A percentile compares a stretch with the other conserved stretches of the same genome.
Conservation (phyloP, 2,329 filamentous ascomycete genomes). For the Lomentospora prolificans region DNA sequence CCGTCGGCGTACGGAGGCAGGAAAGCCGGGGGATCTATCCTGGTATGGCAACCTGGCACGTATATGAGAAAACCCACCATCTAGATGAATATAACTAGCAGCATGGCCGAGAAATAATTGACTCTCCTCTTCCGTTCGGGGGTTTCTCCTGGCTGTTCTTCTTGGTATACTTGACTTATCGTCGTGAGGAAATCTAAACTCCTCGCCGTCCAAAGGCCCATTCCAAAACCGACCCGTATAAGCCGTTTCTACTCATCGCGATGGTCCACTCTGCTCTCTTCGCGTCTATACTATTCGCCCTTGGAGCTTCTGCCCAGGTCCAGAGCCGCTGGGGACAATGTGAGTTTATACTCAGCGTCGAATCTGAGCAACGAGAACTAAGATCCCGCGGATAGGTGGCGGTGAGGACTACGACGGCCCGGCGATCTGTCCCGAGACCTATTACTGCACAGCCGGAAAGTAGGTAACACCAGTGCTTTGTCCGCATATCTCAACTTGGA, state of each 20-base stretch:
- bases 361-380: not conserved
- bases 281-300: not conserved
- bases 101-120: not conserved
- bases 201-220: too few species aligned
- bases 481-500: not conserved
- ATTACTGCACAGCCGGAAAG: slow-evolving; percentile 3
- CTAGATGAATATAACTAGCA: not conserved
- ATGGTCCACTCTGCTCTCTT: not conserved
- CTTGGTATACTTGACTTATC: not conserved
- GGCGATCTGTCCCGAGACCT: not conserved
- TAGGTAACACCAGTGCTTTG: not conserved
- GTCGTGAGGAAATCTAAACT: too few species aligned
- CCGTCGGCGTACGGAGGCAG: too few species aligned
- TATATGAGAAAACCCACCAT: not conserved
- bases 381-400: not conserved
- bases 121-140: not conserved
- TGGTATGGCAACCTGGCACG: too few species aligned
- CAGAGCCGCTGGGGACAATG: slow-evolving; percentile 5
- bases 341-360: not conserved
- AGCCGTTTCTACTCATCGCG: not conserved
- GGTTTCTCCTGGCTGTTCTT: not conserved
- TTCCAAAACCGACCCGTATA: too few species aligned
- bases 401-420: slow-evolving; percentile 4
- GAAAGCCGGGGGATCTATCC: too few species aligned
- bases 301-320: not conserved